Base-by-base conservation (phyloP, 225 moss, liverwort and hornwort genomes). In the Antitrichia curtipendula region DNA sequence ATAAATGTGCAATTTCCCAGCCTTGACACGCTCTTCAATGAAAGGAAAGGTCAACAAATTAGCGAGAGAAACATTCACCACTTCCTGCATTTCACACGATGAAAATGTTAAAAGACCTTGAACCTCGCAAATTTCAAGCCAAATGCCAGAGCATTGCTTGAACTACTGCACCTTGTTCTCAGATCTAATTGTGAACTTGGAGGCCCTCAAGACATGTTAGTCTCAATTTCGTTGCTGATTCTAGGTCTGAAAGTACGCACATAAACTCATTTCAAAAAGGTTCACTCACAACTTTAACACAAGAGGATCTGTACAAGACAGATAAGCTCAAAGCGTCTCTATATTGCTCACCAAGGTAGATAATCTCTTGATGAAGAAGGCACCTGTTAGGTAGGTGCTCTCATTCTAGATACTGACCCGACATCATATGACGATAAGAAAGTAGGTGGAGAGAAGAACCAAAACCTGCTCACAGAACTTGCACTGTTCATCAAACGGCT, bases 31-130 rank as follows among this genome's bases (percentile, higher is more conserved):
- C 68, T 96, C 95, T 82, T 96, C 95, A n/a, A 96, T 95, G 82
- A 94, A 98, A 50, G 96, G 97, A 60, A 96, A 98, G 28, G 96
- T 95, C 89, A 98, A 85, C 90, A 98, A 80, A 87, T 98, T 98
- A 16, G 90, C 89, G 32, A 98, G 88, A 24, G 97, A 98, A 71
- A 95, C 95, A 69, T 98, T 98, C 45, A 98, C 89, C 21, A 95
- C 93, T 94, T 98, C 97, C 97, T 97, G 96, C 88, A 87, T 75
- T 78, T 40, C 85, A 63, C 8, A 47, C 49, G n/a, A 64, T 32
- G 69, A 25, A 71, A 28, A 16, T 36, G 79, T 73, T 62, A 74
- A 13, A 24, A 29, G 16, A 50, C 11, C 76, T 82, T 9, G 31
- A 59, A 80, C 83, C 50, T 66, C 66, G 17, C 45, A 64, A 75